A percentile compares a stretch with the other conserved stretches of the same genome.
These are phyloP conservation scores for Cyathus striatus DNA, from an alignment of 768 basidiomycete genomes.

Conservation along the genomic window DNA sequence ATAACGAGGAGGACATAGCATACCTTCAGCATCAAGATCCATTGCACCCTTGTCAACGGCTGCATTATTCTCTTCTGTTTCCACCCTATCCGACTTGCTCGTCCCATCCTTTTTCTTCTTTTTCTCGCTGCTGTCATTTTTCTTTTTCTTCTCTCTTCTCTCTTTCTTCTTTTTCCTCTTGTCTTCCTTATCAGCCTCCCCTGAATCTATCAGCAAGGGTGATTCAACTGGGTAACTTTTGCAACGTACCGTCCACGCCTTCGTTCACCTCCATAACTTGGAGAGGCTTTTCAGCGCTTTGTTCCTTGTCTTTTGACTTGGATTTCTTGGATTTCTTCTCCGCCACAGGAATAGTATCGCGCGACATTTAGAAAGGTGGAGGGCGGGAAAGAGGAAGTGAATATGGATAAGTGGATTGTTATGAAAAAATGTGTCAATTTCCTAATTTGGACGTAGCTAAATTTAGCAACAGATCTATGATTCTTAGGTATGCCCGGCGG, in stretches of 20 bases:
- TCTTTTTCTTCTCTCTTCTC: too few relatives aligned
- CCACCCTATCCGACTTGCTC: constrained; percentile 16
- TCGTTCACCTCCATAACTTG: not conserved
- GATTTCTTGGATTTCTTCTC: constrained; percentile 15
- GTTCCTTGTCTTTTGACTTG: constrained; percentile 18
- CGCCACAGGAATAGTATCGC: not conserved
- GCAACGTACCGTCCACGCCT: constrained; percentile 7
- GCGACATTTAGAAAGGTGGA: too few relatives aligned
- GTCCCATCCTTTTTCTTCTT: constrained; percentile 16
- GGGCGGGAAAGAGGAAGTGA: too few relatives aligned
- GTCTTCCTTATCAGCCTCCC: constrained; percentile 10
- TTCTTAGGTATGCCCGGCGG: too few relatives aligned
- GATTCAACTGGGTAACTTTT: constrained; percentile 1
- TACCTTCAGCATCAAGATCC: constrained; percentile 14
- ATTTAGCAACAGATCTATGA: too few relatives aligned
- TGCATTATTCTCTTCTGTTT: constrained; percentile 12
- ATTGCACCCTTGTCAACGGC: constrained; percentile 6
- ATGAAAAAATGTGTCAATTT: too few relatives aligned
- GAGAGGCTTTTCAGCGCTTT: constrained; percentile 5
- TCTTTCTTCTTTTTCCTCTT: too few relatives aligned
- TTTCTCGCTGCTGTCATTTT: constrained; percentile 12
- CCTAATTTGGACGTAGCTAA: too few relatives aligned
- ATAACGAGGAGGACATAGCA: constrained; percentile 3
- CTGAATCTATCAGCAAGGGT: not conserved
- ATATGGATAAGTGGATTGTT: too few relatives aligned